A percentile compares a stretch with the other conserved stretches of the same genome.
Conservation (phyloP, 1,139 yeast species). For the Geotrichum siamense region DNA sequence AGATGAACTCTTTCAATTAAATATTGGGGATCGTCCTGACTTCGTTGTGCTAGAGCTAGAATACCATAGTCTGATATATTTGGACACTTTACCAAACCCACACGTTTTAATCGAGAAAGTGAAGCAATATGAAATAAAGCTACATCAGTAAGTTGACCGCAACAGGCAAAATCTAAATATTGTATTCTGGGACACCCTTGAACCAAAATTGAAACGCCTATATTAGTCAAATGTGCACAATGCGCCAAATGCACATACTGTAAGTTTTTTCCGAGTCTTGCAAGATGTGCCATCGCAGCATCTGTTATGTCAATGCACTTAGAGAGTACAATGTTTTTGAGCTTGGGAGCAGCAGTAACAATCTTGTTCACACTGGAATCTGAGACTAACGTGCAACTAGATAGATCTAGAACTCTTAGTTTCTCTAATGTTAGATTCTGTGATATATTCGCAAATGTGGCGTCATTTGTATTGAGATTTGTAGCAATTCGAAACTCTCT, state of each 20-base stretch:
- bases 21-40: slow-evolving; percentile 53
- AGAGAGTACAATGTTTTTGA: slow-evolving; percentile 81
- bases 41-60: slow-evolving; percentile 62
- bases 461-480: slow-evolving; percentile 64
- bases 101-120: slow-evolving; percentile 75
- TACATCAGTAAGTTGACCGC: slow-evolving; percentile 80
- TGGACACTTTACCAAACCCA: slow-evolving; percentile 87
- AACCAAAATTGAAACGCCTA: slow-evolving; percentile 70
- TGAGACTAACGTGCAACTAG: slow-evolving; percentile 75
- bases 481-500: slow-evolving; percentile 79
- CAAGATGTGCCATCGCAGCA: slow-evolving; percentile 62
- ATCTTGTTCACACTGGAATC: slow-evolving; percentile 71
- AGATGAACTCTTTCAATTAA: slow-evolving; percentile 80
- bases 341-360: slow-evolving; percentile 70
- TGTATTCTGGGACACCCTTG: slow-evolving; percentile 78
- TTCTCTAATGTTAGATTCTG: slow-evolving; percentile 39
- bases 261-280: slow-evolving; percentile 69
- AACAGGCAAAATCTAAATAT: slow-evolving; percentile 92
- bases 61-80: slow-evolving; percentile 86
- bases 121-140: slow-evolving; percentile 71
- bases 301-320: slow-evolving; percentile 88
- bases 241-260: slow-evolving; percentile 93
- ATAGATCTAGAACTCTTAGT: slow-evolving; percentile 73
- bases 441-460: slow-evolving; percentile 35
- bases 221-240: slow-evolving; percentile 84